Evolutionary conservation across 2,329 filamentous ascomycete species (phyloP), one percentile per base, ranked within the genome.

Genomic region (Diaporthe nobilis): DNA sequence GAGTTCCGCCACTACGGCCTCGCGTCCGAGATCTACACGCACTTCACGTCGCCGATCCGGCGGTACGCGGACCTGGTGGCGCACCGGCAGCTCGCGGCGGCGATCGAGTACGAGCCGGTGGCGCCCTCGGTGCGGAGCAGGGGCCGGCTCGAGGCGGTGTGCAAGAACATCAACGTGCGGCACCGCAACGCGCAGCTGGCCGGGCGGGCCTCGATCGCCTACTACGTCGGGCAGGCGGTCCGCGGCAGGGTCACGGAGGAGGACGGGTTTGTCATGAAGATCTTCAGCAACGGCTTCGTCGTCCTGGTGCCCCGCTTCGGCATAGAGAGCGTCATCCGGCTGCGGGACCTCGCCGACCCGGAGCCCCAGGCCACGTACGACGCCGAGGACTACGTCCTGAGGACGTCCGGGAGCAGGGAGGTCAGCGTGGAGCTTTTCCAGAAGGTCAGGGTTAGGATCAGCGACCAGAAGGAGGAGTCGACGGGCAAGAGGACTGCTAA

Each of bases 1-100:
- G 97, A 98, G 83, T 99, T 98, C 89, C 92, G 95, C 71, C 97
- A 99, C 86, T 99, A 99, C 85, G 97, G 97, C 79, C 92, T 99
- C 49, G 97, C 97, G 0, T 95, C 94, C 4, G 94, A 97, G 81
- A 99, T 99, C 83, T 99, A 99, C 87, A 99, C 97, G 2, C 97
- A 99, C 85, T 99, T 99, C 86, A 99, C 97, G 0, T 97, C 94
- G 4, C 97, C 97, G 4, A 99, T 99, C 83, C 94, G 97, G 76
- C 94, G 97, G 42, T 99, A 99, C 83, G 96, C 96, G n/a, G 97
- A 99, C 86, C 90, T 99, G 3, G 92, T 98, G 74, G 96, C 95
- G 7, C 96, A 99, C 84, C 91, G 96, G 20, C 97, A 99, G 87
- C 92, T 99, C 71, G 96, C 97, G 0, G 96, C 97, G 13, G 96